phyloP scores from a whole-genome alignment of 2,329 filamentous ascomycete genomes.

The Penicillium sp. region DNA sequence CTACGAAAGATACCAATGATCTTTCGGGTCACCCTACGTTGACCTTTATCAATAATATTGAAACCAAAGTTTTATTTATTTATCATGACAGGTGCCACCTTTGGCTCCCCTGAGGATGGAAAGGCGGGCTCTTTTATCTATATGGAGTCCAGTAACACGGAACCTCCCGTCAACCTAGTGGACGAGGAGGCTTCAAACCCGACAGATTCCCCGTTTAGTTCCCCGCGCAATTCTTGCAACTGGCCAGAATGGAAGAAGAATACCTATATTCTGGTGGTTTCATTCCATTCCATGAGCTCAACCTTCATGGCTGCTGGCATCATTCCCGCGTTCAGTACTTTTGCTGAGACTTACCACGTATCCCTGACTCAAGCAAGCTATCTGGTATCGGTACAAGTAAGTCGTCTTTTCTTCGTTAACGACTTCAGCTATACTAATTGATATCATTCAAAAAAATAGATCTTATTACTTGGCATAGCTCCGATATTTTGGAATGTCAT shows the following conservation, averaged over 20 bases:
- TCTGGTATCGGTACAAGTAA: conserved; percentile 50
- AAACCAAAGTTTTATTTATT: too few relatives aligned
- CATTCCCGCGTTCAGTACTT: conserved; percentile 51
- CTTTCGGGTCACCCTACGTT: too few relatives aligned
- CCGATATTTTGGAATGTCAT: conserved; percentile 58
- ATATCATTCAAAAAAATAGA: conserved; percentile 24
- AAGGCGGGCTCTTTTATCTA: too few relatives aligned
- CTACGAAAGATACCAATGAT: too few relatives aligned
- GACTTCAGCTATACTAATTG: background rate
- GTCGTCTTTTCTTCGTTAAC: background rate
- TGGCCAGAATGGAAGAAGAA: conserved; percentile 38
- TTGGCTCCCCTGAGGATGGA: too few relatives aligned
- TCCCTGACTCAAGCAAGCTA: conserved; percentile 52
- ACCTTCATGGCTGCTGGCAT: conserved; percentile 56
- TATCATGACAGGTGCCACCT: too few relatives aligned
- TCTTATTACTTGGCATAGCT: conserved; percentile 51
- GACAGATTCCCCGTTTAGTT: background rate
- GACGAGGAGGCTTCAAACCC: too few relatives aligned
- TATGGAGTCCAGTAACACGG: too few relatives aligned
- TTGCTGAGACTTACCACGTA: conserved; percentile 51
- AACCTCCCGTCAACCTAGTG: too few relatives aligned
- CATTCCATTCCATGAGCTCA: conserved; percentile 56
- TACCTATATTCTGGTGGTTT: conserved; percentile 53
- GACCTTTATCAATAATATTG: too few relatives aligned
- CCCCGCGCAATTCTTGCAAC: conserved; percentile 20